Conservation (phyloP, 2,329 filamentous ascomycete species). For the Colletotrichum lupini region DNA sequence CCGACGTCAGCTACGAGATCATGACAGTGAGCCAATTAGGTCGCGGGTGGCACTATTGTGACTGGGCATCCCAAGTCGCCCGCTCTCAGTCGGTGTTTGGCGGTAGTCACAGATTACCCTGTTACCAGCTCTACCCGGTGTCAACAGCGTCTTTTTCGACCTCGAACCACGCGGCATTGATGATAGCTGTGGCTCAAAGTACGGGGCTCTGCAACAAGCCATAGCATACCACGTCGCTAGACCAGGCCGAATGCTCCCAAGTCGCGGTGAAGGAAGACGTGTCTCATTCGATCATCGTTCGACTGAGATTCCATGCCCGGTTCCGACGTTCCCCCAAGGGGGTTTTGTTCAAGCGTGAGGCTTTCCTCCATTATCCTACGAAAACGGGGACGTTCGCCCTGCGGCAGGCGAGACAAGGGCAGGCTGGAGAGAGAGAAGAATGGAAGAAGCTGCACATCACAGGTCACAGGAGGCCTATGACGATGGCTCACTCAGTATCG, state of each 20-base stretch:
- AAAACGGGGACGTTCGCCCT: conserved; percentile 7
- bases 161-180: conserved; percentile 8
- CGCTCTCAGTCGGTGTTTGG: conserved; percentile 10
- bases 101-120: conserved; percentile 16
- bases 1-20: not conserved
- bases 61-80: conserved; percentile 21
- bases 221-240: conserved; percentile 1
- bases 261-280: conserved; percentile 13
- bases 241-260: not conserved
- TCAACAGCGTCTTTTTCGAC: not conserved
- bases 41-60: not conserved
- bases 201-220: conserved; percentile 1
- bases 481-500: not conserved
- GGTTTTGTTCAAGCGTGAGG: not conserved
- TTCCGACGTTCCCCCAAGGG: conserved; percentile 10
- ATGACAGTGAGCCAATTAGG: conserved; percentile 26
- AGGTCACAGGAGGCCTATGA: conserved; percentile 12
- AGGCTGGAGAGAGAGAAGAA: not conserved
- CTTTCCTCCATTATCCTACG: not conserved
- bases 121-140: conserved; percentile 7
- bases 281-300: conserved; percentile 33
- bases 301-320: conserved; percentile 22
- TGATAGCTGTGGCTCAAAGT: not conserved
- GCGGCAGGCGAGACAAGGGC: not conserved
- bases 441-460: conserved; percentile 11